Base-by-base conservation (phyloP, 164 flowering plant species). In the Santalum album region DNA sequence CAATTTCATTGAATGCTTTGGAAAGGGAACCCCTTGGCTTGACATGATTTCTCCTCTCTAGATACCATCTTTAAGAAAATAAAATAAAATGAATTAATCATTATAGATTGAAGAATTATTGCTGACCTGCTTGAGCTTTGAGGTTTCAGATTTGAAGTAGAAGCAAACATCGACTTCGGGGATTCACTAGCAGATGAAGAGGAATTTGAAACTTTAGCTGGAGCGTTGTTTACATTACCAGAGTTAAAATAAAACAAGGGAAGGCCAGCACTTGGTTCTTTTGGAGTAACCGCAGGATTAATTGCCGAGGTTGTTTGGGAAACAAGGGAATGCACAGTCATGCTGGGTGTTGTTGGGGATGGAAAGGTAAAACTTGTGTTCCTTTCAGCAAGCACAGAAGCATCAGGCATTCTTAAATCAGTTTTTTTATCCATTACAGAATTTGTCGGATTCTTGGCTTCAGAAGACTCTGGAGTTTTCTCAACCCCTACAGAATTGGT, bases 81-180 rank as follows among this genome's bases (percentile, higher is more conserved):
- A 29, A 9, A 4, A 29, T 9, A 29, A 29, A 9, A 9, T 3
- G 9, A 29, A 29, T 3, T 29, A 29, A 29, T 3, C 9, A 3
- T 29, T 0, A 29, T 16, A 15, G 2, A 7, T 39, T 16, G 35
- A 21, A 35, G 14, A 45, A 1, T 18, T 38, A 25, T 32, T 29
- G 53, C 69, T 55, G 12, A 78, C 81, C 79, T 75, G 74, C 60
- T 72, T 54, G 63, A 53, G 53, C 47, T 64, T 25, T 57, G 64
- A 14, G 51, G 42, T 25, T 47, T 69, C 40, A 53, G 10, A 3
- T 51, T 62, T 3, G 57, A 62, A 16, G 49, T 21, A 51, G 54
- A 56, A 59, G 56, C 62, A 55, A 46, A 53, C 27, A 55, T 60
- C 10, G 21, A 1, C 39, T 40, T 60, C 7, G 54, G 24, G 15